phyloP scores from a whole-genome alignment of 306 rosid species.

The Vicia sativa region DNA sequence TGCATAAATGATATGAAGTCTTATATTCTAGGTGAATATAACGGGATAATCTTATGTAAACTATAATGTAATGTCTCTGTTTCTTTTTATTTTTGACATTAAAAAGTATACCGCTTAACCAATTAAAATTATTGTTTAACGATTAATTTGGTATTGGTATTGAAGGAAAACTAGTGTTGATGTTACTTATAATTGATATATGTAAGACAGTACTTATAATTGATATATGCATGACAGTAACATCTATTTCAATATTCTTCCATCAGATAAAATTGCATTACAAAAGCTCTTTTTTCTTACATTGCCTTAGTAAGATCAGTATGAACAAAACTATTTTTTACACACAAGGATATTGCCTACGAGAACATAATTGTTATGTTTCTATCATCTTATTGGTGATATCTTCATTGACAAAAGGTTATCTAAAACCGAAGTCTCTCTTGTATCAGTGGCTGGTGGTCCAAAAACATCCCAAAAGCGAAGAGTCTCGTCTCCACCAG shows the following conservation, averaged over 20 bases:
- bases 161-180: no score
- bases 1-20: not conserved
- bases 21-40: not conserved
- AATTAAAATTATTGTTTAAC: no score
- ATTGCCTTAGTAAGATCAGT: no score
- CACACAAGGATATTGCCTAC: slow-evolving; percentile 19
- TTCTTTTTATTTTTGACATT: no score
- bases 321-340: not conserved
- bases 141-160: no score
- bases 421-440: slow-evolving; percentile 47
- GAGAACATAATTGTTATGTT: slow-evolving; percentile 22
- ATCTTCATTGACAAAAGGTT: slow-evolving; percentile 58
- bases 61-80: no score
- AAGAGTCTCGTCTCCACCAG: slow-evolving; percentile 76
- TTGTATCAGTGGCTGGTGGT: slow-evolving; percentile 45
- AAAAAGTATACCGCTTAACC: no score
- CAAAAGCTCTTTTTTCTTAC: not conserved
- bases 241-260: not conserved
- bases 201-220: no score
- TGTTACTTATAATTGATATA: no score
- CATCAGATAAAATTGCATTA: not conserved
- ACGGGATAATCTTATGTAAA: not conserved
- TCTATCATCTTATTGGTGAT: slow-evolving; percentile 60
- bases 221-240: not conserved
- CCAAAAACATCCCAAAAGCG: slow-evolving; percentile 78